Evolutionary conservation across 2,329 filamentous ascomycete genomes (phyloP), one percentile per base, ranked within the genome.

Genomic region (Fusarium liriodendri): DNA sequence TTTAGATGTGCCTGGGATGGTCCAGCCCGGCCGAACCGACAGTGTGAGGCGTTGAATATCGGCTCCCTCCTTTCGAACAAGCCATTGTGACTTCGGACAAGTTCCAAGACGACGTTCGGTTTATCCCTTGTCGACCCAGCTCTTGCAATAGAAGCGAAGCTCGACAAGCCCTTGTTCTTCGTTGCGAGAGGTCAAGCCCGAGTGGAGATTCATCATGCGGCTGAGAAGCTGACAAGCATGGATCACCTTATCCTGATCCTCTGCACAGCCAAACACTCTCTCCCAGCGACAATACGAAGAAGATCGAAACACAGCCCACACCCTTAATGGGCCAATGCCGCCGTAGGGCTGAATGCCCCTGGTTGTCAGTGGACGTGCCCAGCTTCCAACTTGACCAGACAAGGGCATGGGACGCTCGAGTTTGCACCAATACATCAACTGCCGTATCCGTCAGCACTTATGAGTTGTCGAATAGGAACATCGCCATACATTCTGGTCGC

Each of bases 291-390:
- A 47, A 47, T 7, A 57, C 18, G 13, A 29, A 55, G 9, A 20
- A n/a, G 47, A 52, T 52, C 2, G 10, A 6, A 32, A 32, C 5
- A 35, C 20, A 16, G 42, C 29, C 11, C 22, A 25, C 16, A 3
- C 16, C 14, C 10, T 25, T 20, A 18, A 35, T 27, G 38, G 13
- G 22, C 13, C 38, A 10, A 29, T 37, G 32, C 37, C 10, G 18
- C 29, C 6, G 38, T 59, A 64, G 62, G 62, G 62, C 62, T 57
- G 62, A 64, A 64, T 16, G 22, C 14, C 25, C 20, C 18, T 25
- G 13, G 35, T 16, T 27, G 22, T 14, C 57, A n/a, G 57, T 29
- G 35, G 25, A 42, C 18, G 13, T 25, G 22, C 22, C 4, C 35
- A 27, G 29, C 42, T 33, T 9, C 4, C 35, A 27, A 40, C 42